Evolutionary conservation across 2,329 filamentous ascomycete genomes (phyloP).

Genomic region (Phoma sp.): DNA sequence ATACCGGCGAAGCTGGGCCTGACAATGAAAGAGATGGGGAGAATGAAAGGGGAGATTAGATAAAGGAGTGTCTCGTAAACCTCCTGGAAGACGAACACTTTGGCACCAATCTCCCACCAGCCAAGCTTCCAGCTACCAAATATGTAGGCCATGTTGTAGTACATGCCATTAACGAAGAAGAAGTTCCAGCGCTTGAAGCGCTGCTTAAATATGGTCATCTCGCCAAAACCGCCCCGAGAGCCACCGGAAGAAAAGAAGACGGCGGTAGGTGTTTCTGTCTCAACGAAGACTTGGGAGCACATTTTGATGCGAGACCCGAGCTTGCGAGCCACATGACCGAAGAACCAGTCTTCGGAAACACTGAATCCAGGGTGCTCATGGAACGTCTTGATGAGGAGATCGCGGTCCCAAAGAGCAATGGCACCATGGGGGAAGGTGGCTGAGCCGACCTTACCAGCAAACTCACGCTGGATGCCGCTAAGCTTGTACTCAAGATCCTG

Average conservation of each 20-base stretch:
- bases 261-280: constrained; percentile 57
- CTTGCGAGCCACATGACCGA: constrained; percentile 57
- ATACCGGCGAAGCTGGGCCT: constrained; percentile 52
- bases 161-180: constrained; percentile 60
- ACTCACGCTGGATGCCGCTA: constrained; percentile 55
- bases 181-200: constrained; percentile 62
- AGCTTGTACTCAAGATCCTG: constrained; percentile 64
- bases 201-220: constrained; percentile 62
- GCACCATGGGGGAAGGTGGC: constrained; percentile 61
- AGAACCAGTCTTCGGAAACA: constrained; percentile 62
- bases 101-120: constrained; percentile 59
- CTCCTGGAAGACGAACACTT: constrained; percentile 60
- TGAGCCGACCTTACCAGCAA: constrained; percentile 55
- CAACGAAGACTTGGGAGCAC: constrained; percentile 60
- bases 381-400: constrained; percentile 57
- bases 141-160: constrained; percentile 58
- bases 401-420: constrained; percentile 58
- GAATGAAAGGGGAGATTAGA: constrained; percentile 55
- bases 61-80: constrained; percentile 58
- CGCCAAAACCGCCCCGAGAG: constrained; percentile 58
- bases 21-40: constrained; percentile 56
- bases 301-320: constrained; percentile 57
- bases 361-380: constrained; percentile 59
- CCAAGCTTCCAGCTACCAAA: constrained; percentile 58
- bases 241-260: constrained; percentile 53